phyloP scores from a whole-genome alignment of 2,329 filamentous ascomycete genomes.

The Colletotrichum sp. region DNA sequence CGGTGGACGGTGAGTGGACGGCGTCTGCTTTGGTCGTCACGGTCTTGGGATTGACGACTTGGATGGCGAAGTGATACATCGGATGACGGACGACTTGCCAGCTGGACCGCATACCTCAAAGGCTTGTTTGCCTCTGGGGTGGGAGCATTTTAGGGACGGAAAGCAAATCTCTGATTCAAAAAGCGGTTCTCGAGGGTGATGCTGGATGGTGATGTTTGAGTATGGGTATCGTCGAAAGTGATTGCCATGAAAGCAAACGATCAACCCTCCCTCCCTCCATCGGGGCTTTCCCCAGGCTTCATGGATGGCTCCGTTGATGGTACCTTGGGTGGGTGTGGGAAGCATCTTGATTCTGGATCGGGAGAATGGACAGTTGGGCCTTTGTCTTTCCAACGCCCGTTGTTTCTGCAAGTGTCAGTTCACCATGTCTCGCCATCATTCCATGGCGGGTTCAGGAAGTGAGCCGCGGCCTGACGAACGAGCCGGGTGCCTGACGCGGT shows the following conservation, averaged over 20 bases:
- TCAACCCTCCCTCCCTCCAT: neutral
- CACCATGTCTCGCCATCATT: neutral
- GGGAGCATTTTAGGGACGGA: neutral
- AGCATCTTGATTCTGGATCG: neutral
- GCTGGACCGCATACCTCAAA: neutral
- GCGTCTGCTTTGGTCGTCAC: neutral
- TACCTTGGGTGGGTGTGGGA: neutral
- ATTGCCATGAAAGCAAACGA: neutral
- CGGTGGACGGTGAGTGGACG: neutral
- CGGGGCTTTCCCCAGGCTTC: neutral
- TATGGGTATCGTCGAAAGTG: neutral
- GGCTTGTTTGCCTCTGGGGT: neutral
- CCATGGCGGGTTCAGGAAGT: neutral
- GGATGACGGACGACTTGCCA: neutral
- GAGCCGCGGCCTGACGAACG: neutral
- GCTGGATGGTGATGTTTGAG: neutral
- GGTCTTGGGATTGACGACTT: neutral
- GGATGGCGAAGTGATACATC: neutral
- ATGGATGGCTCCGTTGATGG: neutral
- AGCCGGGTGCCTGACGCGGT: neutral
- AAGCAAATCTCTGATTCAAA: neutral
- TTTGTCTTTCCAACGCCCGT: neutral
- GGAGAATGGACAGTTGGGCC: neutral
- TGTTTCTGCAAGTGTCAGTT: neutral
- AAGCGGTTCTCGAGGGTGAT: neutral